These are phyloP conservation scores for Helichrysum umbraculigerum DNA, from an alignment of 129 eudicot genomes.

Conservation along the genomic window DNA sequence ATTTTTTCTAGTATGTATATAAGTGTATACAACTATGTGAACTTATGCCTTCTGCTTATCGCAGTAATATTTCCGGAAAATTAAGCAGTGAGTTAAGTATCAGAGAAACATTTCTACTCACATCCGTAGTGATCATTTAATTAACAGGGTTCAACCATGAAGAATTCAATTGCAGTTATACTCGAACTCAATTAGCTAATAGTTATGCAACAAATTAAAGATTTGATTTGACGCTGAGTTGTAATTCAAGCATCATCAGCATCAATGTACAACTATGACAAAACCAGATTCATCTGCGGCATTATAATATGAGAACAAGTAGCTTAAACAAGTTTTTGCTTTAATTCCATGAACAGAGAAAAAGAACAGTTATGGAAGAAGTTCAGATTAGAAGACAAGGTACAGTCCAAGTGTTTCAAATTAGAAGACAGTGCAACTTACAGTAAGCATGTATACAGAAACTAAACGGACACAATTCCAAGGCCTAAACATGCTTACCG, in stretches of 20 bases:
- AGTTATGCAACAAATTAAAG: constrained; percentile 1
- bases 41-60: neutral
- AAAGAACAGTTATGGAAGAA: no score
- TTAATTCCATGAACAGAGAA: neutral
- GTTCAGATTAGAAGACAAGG: no score
- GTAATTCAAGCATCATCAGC: neutral
- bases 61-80: neutral
- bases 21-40: neutral
- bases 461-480: neutral
- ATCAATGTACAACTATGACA: neutral
- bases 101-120: neutral
- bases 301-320: neutral
- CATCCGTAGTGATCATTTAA: neutral
- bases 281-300: neutral
- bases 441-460: no score
- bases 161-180: neutral
- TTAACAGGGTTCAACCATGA: neutral
- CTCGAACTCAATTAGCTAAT: neutral
- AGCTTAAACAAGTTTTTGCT: neutral
- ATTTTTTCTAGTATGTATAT: constrained; percentile 3
- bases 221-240: neutral
- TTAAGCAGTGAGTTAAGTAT: constrained; percentile 17
- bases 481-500: constrained; percentile 2
- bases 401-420: no score
- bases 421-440: no score